Conservation (phyloP, 2,329 filamentous ascomycete genomes). For the Monilinia laxa region DNA sequence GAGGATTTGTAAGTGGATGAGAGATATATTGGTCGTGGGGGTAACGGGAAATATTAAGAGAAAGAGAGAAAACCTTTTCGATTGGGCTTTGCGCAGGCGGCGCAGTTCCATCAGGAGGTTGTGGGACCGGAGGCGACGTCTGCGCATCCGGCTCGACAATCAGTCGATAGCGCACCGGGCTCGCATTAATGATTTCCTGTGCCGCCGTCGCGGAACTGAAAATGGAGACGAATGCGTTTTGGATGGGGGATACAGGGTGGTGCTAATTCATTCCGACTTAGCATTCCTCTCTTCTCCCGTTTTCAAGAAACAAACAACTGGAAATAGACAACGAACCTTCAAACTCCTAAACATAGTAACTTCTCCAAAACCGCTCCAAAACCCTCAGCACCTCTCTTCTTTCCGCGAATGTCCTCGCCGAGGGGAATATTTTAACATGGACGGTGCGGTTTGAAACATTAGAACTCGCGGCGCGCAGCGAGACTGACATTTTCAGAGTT, state of each 20-base stretch:
- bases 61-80: constrained; percentile 32
- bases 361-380: constrained; percentile 39
- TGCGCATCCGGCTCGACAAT: constrained; percentile 23
- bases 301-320: neutral
- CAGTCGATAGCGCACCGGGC: constrained; percentile 37
- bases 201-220: constrained; percentile 33
- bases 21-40: constrained; percentile 29
- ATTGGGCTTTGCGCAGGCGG: neutral
- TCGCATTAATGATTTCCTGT: constrained; percentile 29
- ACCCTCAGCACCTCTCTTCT: constrained; percentile 40
- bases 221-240: constrained; percentile 38
- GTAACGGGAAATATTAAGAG: constrained; percentile 25
- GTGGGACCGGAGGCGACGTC: constrained; percentile 7
- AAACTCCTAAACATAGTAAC: constrained; percentile 39
- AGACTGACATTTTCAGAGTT: neutral
- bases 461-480: constrained; percentile 10
- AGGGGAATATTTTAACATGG: constrained; percentile 39
- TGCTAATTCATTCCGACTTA: constrained; percentile 26
- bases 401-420: constrained; percentile 37
- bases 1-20: constrained; percentile 31
- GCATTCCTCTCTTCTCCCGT: neutral
- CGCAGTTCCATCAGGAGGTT: neutral
- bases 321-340: constrained; percentile 32
- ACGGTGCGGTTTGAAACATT: constrained; percentile 33
- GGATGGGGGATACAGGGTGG: constrained; percentile 27